Evolutionary conservation across 345 rosid genomes (phyloP).

Genomic region (Rubroshorea leprosula): DNA sequence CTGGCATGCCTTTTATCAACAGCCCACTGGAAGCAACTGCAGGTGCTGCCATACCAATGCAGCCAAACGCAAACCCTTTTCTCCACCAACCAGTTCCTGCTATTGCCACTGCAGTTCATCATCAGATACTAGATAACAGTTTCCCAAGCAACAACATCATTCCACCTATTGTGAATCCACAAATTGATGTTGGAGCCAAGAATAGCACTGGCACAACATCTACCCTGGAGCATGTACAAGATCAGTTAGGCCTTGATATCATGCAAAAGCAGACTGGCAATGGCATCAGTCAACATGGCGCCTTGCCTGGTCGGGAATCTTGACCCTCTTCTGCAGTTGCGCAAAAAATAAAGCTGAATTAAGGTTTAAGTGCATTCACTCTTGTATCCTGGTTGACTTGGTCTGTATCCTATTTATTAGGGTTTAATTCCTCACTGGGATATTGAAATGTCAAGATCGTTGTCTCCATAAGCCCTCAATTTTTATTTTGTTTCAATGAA

Average conservation of each 20-base stretch:
- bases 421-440: too few relatives aligned
- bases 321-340: slow-evolving; percentile 20
- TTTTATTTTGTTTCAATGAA: too few relatives aligned
- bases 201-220: slow-evolving; percentile 14
- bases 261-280: slow-evolving; percentile 14
- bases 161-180: slow-evolving; percentile 19
- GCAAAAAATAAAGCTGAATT: slow-evolving; percentile 19
- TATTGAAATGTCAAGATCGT: too few relatives aligned
- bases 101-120: slow-evolving; percentile 24
- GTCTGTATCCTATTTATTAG: too few relatives aligned
- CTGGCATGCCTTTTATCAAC: slow-evolving; percentile 36
- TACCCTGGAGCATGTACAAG: slow-evolving; percentile 5
- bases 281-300: slow-evolving; percentile 8
- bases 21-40: slow-evolving; percentile 26
- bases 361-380: slow-evolving; percentile 4
- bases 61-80: slow-evolving; percentile 32
- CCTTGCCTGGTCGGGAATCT: slow-evolving; percentile 25
- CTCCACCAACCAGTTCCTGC: slow-evolving; percentile 36
- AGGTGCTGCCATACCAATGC: slow-evolving; percentile 26
- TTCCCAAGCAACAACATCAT: slow-evolving; percentile 21
- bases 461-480: too few relatives aligned
- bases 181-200: slow-evolving; percentile 13
- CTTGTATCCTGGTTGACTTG: neutral
- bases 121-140: slow-evolving; percentile 26
- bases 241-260: slow-evolving; percentile 9